Percentiles rank a stretch among this genome's conserved stretches.
Conservation (phyloP, 2,329 filamentous ascomycete species). For the Fragosphaeria purpurea region DNA sequence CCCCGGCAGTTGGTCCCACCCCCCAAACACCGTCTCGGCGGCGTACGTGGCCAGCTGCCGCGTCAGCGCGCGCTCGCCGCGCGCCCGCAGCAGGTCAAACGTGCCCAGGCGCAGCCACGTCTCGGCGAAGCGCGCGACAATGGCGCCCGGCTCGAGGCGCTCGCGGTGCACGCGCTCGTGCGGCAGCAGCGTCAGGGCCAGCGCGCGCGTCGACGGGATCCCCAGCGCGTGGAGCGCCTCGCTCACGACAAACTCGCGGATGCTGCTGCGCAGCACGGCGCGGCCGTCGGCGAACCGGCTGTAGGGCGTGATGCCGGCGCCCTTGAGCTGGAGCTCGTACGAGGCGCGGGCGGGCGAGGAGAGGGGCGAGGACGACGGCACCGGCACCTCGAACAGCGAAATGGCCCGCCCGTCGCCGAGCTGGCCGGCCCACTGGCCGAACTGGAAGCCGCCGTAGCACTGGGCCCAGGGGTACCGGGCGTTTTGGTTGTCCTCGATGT, state of each 20-base stretch:
- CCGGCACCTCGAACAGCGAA: constrained; percentile 82
- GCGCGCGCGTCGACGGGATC: constrained; percentile 77
- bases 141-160: constrained; percentile 76
- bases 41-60: constrained; percentile 70
- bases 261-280: constrained; percentile 83
- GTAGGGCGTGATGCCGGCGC: constrained; percentile 87
- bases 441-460: constrained; percentile 80
- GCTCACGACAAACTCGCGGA: constrained; percentile 87
- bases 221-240: constrained; percentile 77
- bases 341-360: constrained; percentile 20
- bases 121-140: constrained; percentile 85
- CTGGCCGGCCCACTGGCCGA: constrained; percentile 89
- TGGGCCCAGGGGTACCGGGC: constrained; percentile 96
- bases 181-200: constrained; percentile 71
- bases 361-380: constrained; percentile 27
- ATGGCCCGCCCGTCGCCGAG: constrained; percentile 92
- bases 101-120: constrained; percentile 90
- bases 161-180: constrained; percentile 67
- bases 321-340: constrained; percentile 91
- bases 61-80: constrained; percentile 67
- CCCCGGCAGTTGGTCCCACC: constrained; percentile 75
- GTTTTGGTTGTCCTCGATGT: constrained; percentile 16
- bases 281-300: constrained; percentile 94
- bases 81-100: constrained; percentile 79
- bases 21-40: constrained; percentile 76